These are phyloP conservation scores for Aspergillus homomorphus DNA, from an alignment of 495 filamentous ascomycete genomes.

Conservation along the genomic window DNA sequence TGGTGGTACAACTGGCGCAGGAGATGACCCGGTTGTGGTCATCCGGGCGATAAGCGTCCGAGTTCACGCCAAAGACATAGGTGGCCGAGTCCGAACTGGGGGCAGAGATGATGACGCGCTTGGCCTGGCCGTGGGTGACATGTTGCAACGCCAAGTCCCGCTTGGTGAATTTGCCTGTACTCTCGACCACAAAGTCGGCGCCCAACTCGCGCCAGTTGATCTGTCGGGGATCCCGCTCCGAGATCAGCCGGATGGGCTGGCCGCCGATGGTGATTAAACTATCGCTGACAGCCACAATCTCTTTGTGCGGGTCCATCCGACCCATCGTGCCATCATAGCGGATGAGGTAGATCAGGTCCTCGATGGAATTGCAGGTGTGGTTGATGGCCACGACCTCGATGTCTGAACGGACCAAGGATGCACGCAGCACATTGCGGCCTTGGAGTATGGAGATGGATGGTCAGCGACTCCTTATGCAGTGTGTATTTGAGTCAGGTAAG, in stretches of 20 bases:
- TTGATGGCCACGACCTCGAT: slow-evolving; percentile 36
- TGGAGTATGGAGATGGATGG: not conserved
- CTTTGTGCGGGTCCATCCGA: slow-evolving; percentile 12
- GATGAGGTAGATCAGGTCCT: slow-evolving; percentile 39
- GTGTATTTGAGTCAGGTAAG: not conserved
- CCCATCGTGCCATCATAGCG: slow-evolving; percentile 35
- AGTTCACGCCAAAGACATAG: slow-evolving; percentile 37
- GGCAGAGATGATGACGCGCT: slow-evolving; percentile 36
- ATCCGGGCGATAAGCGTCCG: slow-evolving; percentile 23
- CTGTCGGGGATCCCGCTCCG: slow-evolving; percentile 34
- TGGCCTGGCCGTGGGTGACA: slow-evolving; percentile 29
- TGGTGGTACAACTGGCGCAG: slow-evolving; percentile 37
- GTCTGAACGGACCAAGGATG: slow-evolving; percentile 30
- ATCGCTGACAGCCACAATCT: slow-evolving; percentile 28
- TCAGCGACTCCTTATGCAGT: not conserved
- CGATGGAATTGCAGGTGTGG: slow-evolving; percentile 33
- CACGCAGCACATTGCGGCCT: slow-evolving; percentile 39
- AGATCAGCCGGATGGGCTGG: slow-evolving; percentile 29
- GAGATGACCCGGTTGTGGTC: slow-evolving; percentile 30
- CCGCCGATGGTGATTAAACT: slow-evolving; percentile 27
- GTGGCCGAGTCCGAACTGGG: slow-evolving; percentile 36
- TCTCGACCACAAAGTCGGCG: slow-evolving; percentile 36
- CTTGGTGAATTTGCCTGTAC: slow-evolving; percentile 39
- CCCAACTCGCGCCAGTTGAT: slow-evolving; percentile 32
- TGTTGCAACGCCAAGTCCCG: slow-evolving; percentile 31